Conservation (phyloP, 192 early-diverging fungal species). For the Backusella luteola region DNA sequence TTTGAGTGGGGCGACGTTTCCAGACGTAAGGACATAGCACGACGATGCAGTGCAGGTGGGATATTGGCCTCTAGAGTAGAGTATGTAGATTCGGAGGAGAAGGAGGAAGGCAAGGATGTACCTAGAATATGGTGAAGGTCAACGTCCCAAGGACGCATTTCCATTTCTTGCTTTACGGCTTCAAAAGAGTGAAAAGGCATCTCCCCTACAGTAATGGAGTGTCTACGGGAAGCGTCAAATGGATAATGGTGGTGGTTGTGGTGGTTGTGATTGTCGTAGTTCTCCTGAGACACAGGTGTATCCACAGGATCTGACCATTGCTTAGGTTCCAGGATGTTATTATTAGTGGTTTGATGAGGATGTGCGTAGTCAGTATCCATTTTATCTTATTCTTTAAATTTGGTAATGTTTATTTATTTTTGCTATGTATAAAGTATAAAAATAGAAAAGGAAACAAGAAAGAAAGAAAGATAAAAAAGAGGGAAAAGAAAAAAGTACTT, state of each 20-base stretch:
- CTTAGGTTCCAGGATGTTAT: neutral
- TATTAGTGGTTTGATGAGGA: neutral
- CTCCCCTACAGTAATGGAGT: slow-evolving; percentile 34
- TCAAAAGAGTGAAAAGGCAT: slow-evolving; percentile 18
- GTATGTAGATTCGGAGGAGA: slow-evolving; percentile 13
- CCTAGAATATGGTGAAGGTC: slow-evolving; percentile 3
- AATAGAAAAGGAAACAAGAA: neutral
- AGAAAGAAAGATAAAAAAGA: neutral
- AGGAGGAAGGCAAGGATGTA: slow-evolving; percentile 18
- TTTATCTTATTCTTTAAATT: neutral
- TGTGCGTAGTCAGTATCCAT: slow-evolving; percentile 5
- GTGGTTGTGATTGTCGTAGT: neutral
- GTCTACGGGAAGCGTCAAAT: slow-evolving; percentile 18
- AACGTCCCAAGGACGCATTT: neutral
- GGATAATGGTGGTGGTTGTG: neutral
- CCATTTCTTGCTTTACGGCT: neutral
- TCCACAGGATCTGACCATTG: neutral
- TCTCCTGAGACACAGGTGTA: neutral
- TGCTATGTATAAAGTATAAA: neutral
- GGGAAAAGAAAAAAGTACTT: neutral
- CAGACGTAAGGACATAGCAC: slow-evolving; percentile 15
- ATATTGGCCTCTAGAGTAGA: neutral
- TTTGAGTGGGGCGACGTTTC: slow-evolving; percentile 1
- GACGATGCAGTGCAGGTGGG: slow-evolving; percentile 4
- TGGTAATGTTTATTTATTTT: neutral